A percentile compares a stretch with the other conserved stretches of the same genome.
These are phyloP conservation scores for Vitis hybrid DNA, from an alignment of 177 flowering plant genomes.

Conservation along the genomic window DNA sequence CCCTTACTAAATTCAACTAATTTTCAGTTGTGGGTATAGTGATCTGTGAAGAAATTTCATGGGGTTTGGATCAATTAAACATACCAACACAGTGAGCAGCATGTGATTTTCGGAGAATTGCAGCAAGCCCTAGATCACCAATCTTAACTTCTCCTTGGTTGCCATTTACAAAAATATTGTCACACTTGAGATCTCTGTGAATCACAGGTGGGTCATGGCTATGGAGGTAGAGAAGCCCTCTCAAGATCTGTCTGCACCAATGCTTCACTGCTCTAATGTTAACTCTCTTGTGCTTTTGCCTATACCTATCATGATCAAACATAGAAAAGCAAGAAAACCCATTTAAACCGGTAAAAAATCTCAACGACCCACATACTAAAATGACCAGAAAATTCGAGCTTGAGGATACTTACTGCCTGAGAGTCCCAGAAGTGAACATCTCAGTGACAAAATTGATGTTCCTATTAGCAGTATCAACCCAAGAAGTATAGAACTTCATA, in stretches of 20 bases:
- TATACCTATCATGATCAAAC: conserved; percentile 27
- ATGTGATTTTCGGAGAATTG: conserved; percentile 44
- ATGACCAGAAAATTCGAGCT: neutral
- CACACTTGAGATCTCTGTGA: conserved; percentile 62
- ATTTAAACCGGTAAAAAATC: neutral
- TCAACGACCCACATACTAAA: neutral
- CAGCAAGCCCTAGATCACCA: conserved; percentile 62
- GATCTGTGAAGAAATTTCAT: neutral
- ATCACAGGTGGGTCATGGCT: conserved; percentile 57
- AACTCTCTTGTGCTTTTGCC: conserved; percentile 52
- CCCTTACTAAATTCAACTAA: too few relatives aligned
- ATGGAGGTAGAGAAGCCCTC: conserved; percentile 52
- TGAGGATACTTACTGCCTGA: conserved; percentile 52
- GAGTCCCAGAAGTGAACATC: conserved; percentile 78
- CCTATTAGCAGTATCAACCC: conserved; percentile 66
- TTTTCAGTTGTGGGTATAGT: neutral
- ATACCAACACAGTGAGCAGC: conserved; percentile 63
- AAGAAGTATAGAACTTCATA: conserved; percentile 72
- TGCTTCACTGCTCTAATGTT: conserved; percentile 56
- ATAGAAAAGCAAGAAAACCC: conserved; percentile 7
- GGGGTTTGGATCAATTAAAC: conserved; percentile 8
- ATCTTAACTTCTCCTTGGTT: conserved; percentile 59
- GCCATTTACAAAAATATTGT: conserved; percentile 57
- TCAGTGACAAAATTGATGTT: conserved; percentile 76
- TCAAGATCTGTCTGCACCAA: conserved; percentile 61